Evolutionary conservation across 1,139 yeast genomes (phyloP), one percentile per base, ranked within the genome.

Genomic region (Lodderomyces pseudojiufengensis): DNA sequence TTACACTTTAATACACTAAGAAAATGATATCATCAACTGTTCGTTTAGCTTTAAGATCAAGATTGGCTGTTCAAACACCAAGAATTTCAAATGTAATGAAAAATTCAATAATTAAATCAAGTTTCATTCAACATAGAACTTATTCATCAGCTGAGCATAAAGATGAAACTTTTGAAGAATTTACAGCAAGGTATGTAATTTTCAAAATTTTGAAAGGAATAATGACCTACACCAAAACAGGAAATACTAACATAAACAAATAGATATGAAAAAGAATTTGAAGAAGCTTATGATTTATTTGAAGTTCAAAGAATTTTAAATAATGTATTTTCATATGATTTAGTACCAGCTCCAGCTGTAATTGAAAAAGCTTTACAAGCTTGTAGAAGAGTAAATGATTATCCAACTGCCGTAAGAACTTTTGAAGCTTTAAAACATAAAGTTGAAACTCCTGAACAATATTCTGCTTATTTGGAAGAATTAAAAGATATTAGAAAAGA

Each of bases 371-470:
- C 98, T 36, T 78, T 92, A 62, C 83, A 85, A 70, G 98, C 98
- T 37, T 92, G 97, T 57, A 88, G 98, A 80, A 86, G 98, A 72
- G 97, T 92, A 50, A 88, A 94, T 67, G 98, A 92, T 72, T 86
- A 86, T 72, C 97, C 98, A 45, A 90, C 97, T 45, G 98, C 98
- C 42, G 94, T 90, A 52, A 85, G 98, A 72, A 95, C 95, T 44
- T 92, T 92, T 55, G 98, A 92, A 73, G 84, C 87, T 49, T 79
- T 92, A 64, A 86, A 84, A 67, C 86, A 80, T 79, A 92, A 92
- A 76, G 97, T 92, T 48, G 97, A 90, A 67, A 86, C 83, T 72
- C 81, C 78, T 61, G 83, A 82, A 54, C 97, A 90, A 72, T 92
- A 92, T 76, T 78, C 83, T 55, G 97, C 96, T 51, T 92, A 92